Evolutionary conservation across 2,329 filamentous ascomycete genomes (phyloP).

Genomic region (Colletotrichum ledebouriae): DNA sequence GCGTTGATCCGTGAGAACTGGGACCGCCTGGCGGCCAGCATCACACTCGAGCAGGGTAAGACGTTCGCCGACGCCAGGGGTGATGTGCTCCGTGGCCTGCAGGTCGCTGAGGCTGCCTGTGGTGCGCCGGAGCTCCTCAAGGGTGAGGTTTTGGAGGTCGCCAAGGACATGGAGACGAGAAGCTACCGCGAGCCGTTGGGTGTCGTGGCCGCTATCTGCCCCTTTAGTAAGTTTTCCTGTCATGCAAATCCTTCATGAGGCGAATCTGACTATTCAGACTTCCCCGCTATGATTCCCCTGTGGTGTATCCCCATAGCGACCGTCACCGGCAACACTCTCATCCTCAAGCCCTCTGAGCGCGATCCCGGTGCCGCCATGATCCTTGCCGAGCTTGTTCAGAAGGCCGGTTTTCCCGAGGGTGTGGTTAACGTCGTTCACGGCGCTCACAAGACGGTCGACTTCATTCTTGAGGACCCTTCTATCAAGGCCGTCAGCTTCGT

Average conservation of each 20-base stretch:
- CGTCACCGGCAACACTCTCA: constrained; percentile 84
- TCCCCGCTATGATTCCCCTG: constrained; percentile 93
- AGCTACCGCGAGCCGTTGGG: constrained; percentile 86
- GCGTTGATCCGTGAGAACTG: constrained; percentile 85
- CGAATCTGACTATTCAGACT: constrained; percentile 68
- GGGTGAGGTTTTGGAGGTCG: constrained; percentile 86
- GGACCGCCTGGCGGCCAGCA: constrained; percentile 86
- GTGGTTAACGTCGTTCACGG: constrained; percentile 89
- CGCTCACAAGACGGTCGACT: constrained; percentile 84
- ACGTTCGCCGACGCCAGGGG: constrained; percentile 86
- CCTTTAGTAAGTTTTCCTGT: constrained; percentile 75
- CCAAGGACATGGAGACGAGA: constrained; percentile 91
- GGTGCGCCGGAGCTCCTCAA: constrained; percentile 85
- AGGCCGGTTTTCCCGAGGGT: constrained; percentile 85
- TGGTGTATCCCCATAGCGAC: constrained; percentile 91
- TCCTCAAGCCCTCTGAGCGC: constrained; percentile 89
- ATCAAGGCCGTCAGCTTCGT: constrained; percentile 93
- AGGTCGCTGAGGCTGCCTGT: constrained; percentile 87
- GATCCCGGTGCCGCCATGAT: constrained; percentile 90
- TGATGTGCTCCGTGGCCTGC: constrained; percentile 84
- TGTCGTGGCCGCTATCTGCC: constrained; percentile 86
- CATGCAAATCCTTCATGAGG: background rate
- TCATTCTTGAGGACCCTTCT: constrained; percentile 85
- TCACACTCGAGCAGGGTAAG: constrained; percentile 90
- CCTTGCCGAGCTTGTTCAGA: constrained; percentile 81